Conservation (phyloP, 352 stramenopile species). For the Phytopythium helicoides region DNA sequence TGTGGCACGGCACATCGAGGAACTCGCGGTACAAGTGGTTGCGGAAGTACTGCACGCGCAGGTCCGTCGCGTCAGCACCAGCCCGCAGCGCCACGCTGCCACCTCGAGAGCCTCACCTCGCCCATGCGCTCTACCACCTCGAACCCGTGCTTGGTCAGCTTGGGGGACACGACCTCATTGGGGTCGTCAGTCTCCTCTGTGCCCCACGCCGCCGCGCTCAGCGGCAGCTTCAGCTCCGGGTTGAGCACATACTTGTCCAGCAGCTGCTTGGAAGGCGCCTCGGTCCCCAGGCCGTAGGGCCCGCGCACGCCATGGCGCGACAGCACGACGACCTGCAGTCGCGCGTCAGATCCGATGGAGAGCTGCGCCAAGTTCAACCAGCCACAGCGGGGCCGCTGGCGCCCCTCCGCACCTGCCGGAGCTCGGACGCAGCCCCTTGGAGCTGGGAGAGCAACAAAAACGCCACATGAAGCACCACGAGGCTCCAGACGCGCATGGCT, state of each 20-base stretch:
- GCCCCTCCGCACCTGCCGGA: constrained; percentile 37
- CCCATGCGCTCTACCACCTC: constrained; percentile 63
- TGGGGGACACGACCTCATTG: constrained; percentile 62
- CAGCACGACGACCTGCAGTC: constrained; percentile 54
- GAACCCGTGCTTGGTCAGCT: constrained; percentile 76
- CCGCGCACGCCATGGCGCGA: constrained; percentile 72
- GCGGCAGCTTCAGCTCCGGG: constrained; percentile 48
- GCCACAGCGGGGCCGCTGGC: too few relatives aligned
- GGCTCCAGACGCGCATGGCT: not conserved
- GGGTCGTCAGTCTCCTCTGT: constrained; percentile 67
- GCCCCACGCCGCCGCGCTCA: constrained; percentile 56
- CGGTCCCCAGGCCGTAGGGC: constrained; percentile 64
- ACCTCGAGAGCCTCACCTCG: too few relatives aligned
- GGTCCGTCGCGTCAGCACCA: too few relatives aligned
- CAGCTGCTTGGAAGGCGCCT: constrained; percentile 38
- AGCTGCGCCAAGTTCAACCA: too few relatives aligned
- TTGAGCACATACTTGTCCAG: constrained; percentile 65
- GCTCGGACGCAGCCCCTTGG: constrained; percentile 13
- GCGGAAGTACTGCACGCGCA: constrained; percentile 78
- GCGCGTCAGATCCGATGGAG: too few relatives aligned
- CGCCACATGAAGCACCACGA: constrained; percentile 8
- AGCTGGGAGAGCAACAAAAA: constrained; percentile 1
- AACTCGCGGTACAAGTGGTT: constrained; percentile 65
- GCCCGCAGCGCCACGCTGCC: too few relatives aligned
- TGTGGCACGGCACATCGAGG: constrained; percentile 45